Evolutionary conservation across 2,329 filamentous ascomycete genomes (phyloP).

Genomic region (Cladophialophora chaetospira): DNA sequence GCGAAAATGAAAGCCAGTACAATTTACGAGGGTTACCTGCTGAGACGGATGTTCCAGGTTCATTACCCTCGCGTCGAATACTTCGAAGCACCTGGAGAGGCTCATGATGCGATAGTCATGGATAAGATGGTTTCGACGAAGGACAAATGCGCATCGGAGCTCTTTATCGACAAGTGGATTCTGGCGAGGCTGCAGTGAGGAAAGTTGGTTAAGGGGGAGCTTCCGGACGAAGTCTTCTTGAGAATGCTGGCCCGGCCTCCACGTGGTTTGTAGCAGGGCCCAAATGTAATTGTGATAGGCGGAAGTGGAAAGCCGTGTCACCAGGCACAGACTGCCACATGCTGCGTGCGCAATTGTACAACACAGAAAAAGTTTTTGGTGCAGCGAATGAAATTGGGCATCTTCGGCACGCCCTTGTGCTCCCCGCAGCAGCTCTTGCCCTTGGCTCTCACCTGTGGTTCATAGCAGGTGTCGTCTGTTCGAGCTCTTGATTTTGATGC

Average conservation of each 20-base stretch:
- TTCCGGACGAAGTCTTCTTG: too few species aligned
- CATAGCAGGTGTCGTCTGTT: too few species aligned
- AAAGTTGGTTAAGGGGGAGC: not conserved
- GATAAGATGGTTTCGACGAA: slow-evolving; percentile 14
- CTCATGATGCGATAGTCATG: slow-evolving; percentile 18
- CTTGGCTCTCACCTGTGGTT: too few species aligned
- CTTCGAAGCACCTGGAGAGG: slow-evolving; percentile 14
- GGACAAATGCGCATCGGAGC: slow-evolving; percentile 11
- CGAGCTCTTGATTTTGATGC: too few species aligned
- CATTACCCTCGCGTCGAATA: slow-evolving; percentile 17
- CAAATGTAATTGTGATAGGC: not conserved
- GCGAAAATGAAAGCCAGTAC: too few species aligned
- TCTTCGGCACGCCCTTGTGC: not conserved
- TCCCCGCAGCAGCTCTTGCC: not conserved
- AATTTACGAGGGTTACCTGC: not conserved
- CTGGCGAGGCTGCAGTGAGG: slow-evolving; percentile 5
- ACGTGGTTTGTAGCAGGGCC: too few species aligned
- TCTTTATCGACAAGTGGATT: slow-evolving; percentile 19
- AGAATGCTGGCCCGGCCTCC: too few species aligned
- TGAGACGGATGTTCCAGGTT: not conserved
- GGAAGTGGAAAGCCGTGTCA: not conserved
- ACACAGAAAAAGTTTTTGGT: not conserved
- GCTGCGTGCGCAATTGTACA: too few species aligned
- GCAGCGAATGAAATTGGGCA: not conserved
- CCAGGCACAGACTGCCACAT: too few species aligned